Evolutionary conservation across 306 rosid species (phyloP).

Genomic region (Dalbergia cochinchinensis): DNA sequence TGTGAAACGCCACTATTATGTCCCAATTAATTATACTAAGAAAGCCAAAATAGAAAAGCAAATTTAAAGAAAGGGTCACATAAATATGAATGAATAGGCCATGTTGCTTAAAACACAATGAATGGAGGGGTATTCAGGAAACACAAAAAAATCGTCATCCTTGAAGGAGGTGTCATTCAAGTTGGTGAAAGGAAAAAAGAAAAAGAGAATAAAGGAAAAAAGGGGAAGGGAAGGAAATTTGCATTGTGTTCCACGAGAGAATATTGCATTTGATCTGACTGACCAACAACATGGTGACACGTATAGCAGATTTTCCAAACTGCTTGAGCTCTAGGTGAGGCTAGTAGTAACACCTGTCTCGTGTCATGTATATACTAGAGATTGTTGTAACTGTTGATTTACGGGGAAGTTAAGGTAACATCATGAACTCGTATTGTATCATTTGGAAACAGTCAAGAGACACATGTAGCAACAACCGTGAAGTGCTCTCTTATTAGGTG

Average conservation of each 20-base stretch:
- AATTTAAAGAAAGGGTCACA: conserved; percentile 7
- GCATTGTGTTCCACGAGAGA: conserved; percentile 23
- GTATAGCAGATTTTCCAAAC: conserved; percentile 30
- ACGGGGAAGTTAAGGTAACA: conserved; percentile 63
- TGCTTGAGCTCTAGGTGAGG: background rate
- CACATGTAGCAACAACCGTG: conserved; percentile 40
- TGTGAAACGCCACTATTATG: background rate
- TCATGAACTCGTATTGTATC: conserved; percentile 28
- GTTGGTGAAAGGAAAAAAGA: conserved; percentile 22
- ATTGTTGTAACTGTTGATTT: conserved; percentile 46
- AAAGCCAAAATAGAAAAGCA: conserved; percentile 24
- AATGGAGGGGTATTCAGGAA: conserved; percentile 1
- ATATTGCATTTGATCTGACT: conserved; percentile 12
- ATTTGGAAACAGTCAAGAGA: conserved; percentile 59
- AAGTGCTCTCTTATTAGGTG: conserved; percentile 35
- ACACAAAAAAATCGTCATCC: conserved; percentile 22
- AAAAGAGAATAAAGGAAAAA: conserved; percentile 23
- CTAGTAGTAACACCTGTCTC: conserved; percentile 45
- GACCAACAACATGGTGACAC: conserved; percentile 41
- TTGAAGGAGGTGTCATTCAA: conserved; percentile 42
- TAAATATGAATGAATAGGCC: conserved; percentile 25
- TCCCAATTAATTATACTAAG: background rate
- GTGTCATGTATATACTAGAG: background rate
- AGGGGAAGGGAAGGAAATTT: conserved; percentile 38
- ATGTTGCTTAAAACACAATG: conserved; percentile 51